Percentiles rank a stretch among this genome's conserved stretches.
phyloP scores from a whole-genome alignment of 306 rosid genomes.

The Astragalus glycyphyllos region DNA sequence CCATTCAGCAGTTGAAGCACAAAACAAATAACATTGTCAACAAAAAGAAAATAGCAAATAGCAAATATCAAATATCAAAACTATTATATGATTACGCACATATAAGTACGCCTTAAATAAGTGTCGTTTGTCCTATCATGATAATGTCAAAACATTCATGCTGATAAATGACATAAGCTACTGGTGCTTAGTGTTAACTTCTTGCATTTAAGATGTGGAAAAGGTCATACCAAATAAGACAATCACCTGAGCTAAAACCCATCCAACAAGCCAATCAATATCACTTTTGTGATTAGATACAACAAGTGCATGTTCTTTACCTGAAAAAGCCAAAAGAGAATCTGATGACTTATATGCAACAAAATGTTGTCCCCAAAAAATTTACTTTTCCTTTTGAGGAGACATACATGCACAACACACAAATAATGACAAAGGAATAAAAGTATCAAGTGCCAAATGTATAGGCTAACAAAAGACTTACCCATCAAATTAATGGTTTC shows the following conservation, averaged over 20 bases:
- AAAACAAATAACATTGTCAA: conserved; percentile 21
- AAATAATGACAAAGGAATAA: conserved; percentile 12
- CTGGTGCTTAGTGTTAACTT: conserved; percentile 27
- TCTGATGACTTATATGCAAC: conserved; percentile 30
- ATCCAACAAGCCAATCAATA: conserved; percentile 98
- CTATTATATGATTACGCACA: conserved; percentile 18
- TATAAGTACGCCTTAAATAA: neutral
- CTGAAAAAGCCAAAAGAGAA: conserved; percentile 54
- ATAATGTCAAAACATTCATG: conserved; percentile 3
- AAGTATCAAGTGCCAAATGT: conserved; percentile 19
- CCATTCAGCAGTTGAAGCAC: conserved; percentile 40
- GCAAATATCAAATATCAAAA: conserved; percentile 13
- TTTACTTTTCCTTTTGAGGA: conserved; percentile 12
- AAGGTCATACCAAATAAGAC: conserved; percentile 44
- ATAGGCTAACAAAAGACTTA: conserved; percentile 48
- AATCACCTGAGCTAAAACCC: conserved; percentile 95
- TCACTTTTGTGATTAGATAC: conserved; percentile 91
- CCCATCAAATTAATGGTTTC: conserved; percentile 86
- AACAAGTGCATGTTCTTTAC: conserved; percentile 92
- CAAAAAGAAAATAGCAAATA: conserved; percentile 12
- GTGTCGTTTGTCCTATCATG: neutral
- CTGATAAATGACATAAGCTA: conserved; percentile 30
- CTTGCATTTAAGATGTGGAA: conserved; percentile 41
- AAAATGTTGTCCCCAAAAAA: conserved; percentile 7
- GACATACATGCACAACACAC: conserved; percentile 9